Conservation (phyloP, 495 filamentous ascomycete genomes). For the Penicillium coprophilum region DNA sequence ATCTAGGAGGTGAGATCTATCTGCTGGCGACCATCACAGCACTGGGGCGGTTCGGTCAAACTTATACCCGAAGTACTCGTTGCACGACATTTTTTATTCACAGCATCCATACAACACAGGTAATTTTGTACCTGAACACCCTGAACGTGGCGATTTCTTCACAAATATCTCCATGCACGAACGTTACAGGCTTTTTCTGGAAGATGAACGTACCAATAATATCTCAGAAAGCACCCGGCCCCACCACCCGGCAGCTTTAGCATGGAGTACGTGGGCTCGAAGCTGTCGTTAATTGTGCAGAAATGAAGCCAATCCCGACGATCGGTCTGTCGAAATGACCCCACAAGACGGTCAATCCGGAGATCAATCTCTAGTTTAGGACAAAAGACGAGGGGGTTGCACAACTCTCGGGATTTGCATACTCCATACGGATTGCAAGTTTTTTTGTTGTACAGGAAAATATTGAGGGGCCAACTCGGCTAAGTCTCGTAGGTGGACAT, state of each 20-base stretch:
- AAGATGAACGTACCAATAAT: background rate
- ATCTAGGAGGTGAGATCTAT: background rate
- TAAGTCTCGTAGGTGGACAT: background rate
- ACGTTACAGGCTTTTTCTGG: background rate
- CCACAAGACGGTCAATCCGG: background rate
- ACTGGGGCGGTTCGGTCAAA: background rate
- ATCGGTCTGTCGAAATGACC: background rate
- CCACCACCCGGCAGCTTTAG: background rate
- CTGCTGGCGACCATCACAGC: background rate
- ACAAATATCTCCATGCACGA: background rate
- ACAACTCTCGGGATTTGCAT: background rate
- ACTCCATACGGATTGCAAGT: background rate
- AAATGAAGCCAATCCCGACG: background rate
- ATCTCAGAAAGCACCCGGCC: background rate
- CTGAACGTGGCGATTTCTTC: background rate
- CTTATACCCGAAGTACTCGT: background rate
- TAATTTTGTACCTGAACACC: background rate
- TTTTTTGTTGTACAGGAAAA: background rate
- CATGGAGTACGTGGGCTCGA: background rate
- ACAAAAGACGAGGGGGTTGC: background rate
- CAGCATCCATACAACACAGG: background rate
- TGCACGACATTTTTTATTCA: background rate
- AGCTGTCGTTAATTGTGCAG: too few relatives aligned
- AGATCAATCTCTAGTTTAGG: background rate
- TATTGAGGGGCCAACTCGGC: background rate